Percentiles rank a stretch among this genome's conserved stretches.
Evolutionary conservation across 345 rosid genomes (phyloP).

Genomic region (Anastatica hierochuntica): DNA sequence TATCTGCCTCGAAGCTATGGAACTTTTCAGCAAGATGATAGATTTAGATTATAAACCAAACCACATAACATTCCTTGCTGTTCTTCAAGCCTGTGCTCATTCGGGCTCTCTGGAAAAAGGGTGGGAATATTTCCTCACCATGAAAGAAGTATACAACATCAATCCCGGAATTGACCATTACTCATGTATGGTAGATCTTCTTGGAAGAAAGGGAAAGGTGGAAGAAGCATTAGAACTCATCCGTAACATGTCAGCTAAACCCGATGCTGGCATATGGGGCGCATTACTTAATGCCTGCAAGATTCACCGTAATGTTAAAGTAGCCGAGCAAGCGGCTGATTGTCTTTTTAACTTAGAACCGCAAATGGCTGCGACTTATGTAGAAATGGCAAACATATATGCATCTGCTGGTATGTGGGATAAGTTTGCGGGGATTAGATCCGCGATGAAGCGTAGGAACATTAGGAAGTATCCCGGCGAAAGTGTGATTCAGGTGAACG

Average conservation of each 20-base stretch:
- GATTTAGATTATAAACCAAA: conserved; percentile 38
- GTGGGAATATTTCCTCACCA: conserved; percentile 36
- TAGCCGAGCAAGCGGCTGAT: conserved; percentile 36
- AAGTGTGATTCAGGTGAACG: conserved; percentile 37
- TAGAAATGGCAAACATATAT: conserved; percentile 53
- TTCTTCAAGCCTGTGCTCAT: conserved; percentile 58
- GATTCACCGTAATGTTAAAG: conserved; percentile 36
- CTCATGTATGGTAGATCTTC: conserved; percentile 59
- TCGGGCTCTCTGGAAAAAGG: conserved; percentile 55
- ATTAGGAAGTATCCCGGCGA: conserved; percentile 48
- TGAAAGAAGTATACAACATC: conserved; percentile 32
- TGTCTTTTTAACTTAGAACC: conserved; percentile 36
- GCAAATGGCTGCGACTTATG: conserved; percentile 38
- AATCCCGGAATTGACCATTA: conserved; percentile 49
- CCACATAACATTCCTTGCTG: conserved; percentile 45
- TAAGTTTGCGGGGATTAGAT: conserved; percentile 34
- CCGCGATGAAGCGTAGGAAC: conserved; percentile 37
- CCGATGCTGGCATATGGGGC: conserved; percentile 59
- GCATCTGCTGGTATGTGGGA: conserved; percentile 46
- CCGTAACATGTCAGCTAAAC: conserved; percentile 35
- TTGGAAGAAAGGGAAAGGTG: conserved; percentile 48
- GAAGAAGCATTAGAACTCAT: conserved; percentile 43
- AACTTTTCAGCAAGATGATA: conserved; percentile 40
- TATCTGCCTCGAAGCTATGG: conserved; percentile 32
- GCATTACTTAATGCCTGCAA: conserved; percentile 53